These are phyloP conservation scores for Helenozyma baotianmanensis DNA, from an alignment of 805 yeast species.

Conservation along the genomic window DNA sequence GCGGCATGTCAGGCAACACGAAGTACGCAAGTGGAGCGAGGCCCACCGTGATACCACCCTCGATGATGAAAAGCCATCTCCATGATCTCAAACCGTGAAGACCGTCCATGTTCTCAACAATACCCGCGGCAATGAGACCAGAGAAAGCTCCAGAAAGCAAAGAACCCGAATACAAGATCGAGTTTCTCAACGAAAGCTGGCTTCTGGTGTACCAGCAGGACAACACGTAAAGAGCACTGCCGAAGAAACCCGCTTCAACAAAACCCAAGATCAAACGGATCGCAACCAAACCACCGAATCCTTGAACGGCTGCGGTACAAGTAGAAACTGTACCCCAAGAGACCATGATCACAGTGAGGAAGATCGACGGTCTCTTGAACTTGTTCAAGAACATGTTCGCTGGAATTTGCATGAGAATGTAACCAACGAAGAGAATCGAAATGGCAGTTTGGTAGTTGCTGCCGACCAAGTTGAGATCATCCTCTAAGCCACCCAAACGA, in stretches of 20 bases:
- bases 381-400: conserved; percentile 44
- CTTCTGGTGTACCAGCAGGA: conserved; percentile 54
- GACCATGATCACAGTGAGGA: conserved; percentile 46
- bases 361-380: conserved; percentile 47
- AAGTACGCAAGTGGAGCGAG: conserved; percentile 42
- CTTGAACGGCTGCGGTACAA: conserved; percentile 44
- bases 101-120: conserved; percentile 35
- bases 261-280: conserved; percentile 46
- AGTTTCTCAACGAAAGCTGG: conserved; percentile 46
- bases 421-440: conserved; percentile 49
- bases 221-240: conserved; percentile 44
- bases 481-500: conserved; percentile 45
- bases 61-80: conserved; percentile 55
- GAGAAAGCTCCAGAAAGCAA: conserved; percentile 50
- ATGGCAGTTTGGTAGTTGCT: conserved; percentile 47
- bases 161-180: conserved; percentile 49
- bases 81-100: conserved; percentile 27
- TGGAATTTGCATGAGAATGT: conserved; percentile 46
- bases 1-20: conserved; percentile 51
- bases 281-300: conserved; percentile 41
- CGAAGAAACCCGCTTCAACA: conserved; percentile 44
- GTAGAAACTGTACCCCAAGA: conserved; percentile 48
- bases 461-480: conserved; percentile 39
- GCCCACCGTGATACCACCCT: conserved; percentile 49
- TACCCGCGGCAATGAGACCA: conserved; percentile 53